These are phyloP conservation scores for Globisporangium solare DNA, from an alignment of 352 stramenopile genomes.

Conservation along the genomic window DNA sequence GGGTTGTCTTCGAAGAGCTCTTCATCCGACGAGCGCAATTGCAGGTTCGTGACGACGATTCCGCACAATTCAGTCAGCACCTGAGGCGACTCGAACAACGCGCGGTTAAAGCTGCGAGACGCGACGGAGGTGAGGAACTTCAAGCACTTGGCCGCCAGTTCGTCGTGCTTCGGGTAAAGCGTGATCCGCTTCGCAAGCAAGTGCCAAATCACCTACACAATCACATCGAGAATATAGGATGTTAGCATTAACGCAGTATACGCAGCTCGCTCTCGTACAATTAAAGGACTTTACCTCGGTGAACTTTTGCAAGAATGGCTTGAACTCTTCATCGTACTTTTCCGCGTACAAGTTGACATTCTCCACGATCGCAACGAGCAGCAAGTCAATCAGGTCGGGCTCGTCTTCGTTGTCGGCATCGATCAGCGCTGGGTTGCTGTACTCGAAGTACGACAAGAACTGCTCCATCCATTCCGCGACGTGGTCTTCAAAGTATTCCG, in stretches of 20 bases:
- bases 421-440: slow-evolving; percentile 90
- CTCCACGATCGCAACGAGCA: slow-evolving; percentile 95
- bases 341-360: slow-evolving; percentile 97
- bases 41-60: slow-evolving; percentile 98
- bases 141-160: slow-evolving; percentile 94
- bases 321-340: slow-evolving; percentile 99
- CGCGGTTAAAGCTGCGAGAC: slow-evolving; percentile 91
- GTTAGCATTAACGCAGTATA: neutral
- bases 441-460: slow-evolving; percentile 94
- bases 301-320: slow-evolving; percentile 93
- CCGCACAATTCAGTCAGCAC: slow-evolving; percentile 91
- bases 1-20: slow-evolving; percentile 99
- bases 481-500: slow-evolving; percentile 99
- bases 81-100: slow-evolving; percentile 80
- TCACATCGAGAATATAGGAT: neutral
- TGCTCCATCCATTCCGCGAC: slow-evolving; percentile 95
- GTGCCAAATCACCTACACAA: slow-evolving; percentile 58
- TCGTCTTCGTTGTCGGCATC: slow-evolving; percentile 92
- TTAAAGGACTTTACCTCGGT: slow-evolving; percentile 42
- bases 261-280: neutral
- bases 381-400: slow-evolving; percentile 87
- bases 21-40: slow-evolving; percentile 93
- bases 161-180: slow-evolving; percentile 91
- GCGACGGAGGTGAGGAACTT: slow-evolving; percentile 97
- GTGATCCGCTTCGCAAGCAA: slow-evolving; percentile 69